A percentile compares a stretch with the other conserved stretches of the same genome.
Conservation (phyloP, 116 monocot genomes). For the Phalaenopsis hybrid region DNA sequence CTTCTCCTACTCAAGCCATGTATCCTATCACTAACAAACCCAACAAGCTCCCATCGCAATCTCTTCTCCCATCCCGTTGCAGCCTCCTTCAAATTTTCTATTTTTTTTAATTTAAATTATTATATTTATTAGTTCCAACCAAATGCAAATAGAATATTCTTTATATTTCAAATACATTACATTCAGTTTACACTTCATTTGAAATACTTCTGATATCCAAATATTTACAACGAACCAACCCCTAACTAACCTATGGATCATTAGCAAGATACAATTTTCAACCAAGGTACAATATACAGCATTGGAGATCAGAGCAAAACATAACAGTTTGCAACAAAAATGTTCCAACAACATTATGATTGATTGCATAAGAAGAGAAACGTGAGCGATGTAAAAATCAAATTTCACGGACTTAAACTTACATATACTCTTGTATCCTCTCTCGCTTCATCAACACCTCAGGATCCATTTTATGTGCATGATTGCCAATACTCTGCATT, state of each 20-base stretch:
- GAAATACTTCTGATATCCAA: too few relatives aligned
- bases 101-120: too few relatives aligned
- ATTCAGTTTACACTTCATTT: too few relatives aligned
- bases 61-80: too few relatives aligned
- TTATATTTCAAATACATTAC: too few relatives aligned
- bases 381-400: neutral
- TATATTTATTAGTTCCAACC: too few relatives aligned
- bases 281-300: neutral
- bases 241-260: neutral
- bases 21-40: neutral
- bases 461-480: slow-evolving; percentile 20
- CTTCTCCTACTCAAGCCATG: neutral
- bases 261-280: neutral
- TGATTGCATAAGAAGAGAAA: neutral
- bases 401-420: slow-evolving; percentile 13
- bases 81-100: too few relatives aligned
- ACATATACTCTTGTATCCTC: slow-evolving; percentile 38
- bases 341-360: neutral
- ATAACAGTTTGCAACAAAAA: neutral
- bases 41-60: too few relatives aligned
- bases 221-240: too few relatives aligned
- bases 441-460: slow-evolving; percentile 26
- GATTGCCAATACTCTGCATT: slow-evolving; percentile 27
- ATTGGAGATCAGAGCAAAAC: neutral
- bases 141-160: too few relatives aligned